phyloP scores from a whole-genome alignment of 208 protist genomes.

The Endotrypanum monterogeii region DNA sequence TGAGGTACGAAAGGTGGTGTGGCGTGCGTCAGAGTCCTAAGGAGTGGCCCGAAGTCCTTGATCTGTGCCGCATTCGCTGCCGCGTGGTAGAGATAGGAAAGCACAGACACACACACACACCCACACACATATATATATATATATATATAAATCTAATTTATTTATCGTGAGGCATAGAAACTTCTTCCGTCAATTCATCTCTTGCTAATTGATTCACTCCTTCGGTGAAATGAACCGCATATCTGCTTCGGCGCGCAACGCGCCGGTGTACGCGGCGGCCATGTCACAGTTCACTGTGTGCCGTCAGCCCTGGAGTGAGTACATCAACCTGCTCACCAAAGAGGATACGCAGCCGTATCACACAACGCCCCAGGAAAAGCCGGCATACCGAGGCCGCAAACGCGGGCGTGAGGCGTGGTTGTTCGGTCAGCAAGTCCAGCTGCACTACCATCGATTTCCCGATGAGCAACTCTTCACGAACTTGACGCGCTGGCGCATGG shows the following conservation, averaged over 20 bases:
- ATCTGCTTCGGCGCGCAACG: constrained; percentile 29
- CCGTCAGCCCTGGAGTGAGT: constrained; percentile 86
- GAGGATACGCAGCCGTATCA: constrained; percentile 79
- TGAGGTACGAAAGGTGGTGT: background rate
- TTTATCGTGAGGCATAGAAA: background rate
- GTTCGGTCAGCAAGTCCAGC: constrained; percentile 88
- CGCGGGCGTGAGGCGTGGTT: constrained; percentile 86
- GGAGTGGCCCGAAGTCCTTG: background rate
- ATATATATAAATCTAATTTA: too few relatives aligned
- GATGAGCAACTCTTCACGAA: constrained; percentile 89
- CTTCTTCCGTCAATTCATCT: background rate
- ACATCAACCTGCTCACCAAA: constrained; percentile 74
- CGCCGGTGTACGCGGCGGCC: constrained; percentile 72
- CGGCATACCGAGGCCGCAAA: constrained; percentile 83
- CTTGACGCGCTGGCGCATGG: constrained; percentile 82
- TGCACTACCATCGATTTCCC: constrained; percentile 90
- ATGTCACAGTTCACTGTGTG: constrained; percentile 79
- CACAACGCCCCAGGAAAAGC: constrained; percentile 72
- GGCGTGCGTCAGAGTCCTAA: background rate
- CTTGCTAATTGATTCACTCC: background rate
- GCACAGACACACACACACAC: constrained; percentile 1
- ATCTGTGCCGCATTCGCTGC: background rate
- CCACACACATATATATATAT: too few relatives aligned
- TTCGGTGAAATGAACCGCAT: constrained; percentile 34
- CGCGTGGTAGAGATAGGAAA: background rate